Evolutionary conservation across 192 early-diverging fungal species (phyloP).

Genomic region (Haplosporangium gracile): DNA sequence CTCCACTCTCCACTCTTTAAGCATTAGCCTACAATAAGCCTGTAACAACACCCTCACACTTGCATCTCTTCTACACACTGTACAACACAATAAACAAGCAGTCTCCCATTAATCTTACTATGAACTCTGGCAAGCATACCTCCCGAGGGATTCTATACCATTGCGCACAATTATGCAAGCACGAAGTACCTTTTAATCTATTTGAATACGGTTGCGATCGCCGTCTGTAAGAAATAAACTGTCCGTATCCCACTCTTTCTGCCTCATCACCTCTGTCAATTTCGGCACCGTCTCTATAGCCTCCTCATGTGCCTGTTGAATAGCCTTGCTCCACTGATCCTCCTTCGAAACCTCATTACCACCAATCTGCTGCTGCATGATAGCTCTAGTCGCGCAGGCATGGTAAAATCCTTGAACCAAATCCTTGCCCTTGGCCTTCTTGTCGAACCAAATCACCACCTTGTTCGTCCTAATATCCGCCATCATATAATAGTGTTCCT

Average conservation of each 20-base stretch:
- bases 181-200: constrained; percentile 9
- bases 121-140: too few species aligned
- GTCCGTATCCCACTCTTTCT: constrained; percentile 66
- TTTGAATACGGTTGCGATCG: constrained; percentile 42
- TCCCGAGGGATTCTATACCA: too few species aligned
- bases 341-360: background rate
- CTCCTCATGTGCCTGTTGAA: constrained; percentile 45
- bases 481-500: constrained; percentile 57
- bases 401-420: constrained; percentile 76
- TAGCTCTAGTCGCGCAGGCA: constrained; percentile 62
- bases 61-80: too few species aligned
- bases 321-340: constrained; percentile 29
- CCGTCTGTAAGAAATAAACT: constrained; percentile 59
- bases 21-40: too few species aligned
- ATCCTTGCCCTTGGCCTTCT: constrained; percentile 61
- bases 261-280: constrained; percentile 52
- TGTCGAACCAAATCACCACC: constrained; percentile 71
- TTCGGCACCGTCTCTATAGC: constrained; percentile 54
- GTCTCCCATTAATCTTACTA: too few species aligned
- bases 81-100: too few species aligned
- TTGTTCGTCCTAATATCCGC: constrained; percentile 18
- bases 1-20: background rate
- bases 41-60: too few species aligned
- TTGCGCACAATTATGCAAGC: too few species aligned
- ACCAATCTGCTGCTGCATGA: constrained; percentile 20